These are phyloP conservation scores for Circinella minor DNA, from an alignment of 371 early-diverging fungal species.

Conservation along the genomic window DNA sequence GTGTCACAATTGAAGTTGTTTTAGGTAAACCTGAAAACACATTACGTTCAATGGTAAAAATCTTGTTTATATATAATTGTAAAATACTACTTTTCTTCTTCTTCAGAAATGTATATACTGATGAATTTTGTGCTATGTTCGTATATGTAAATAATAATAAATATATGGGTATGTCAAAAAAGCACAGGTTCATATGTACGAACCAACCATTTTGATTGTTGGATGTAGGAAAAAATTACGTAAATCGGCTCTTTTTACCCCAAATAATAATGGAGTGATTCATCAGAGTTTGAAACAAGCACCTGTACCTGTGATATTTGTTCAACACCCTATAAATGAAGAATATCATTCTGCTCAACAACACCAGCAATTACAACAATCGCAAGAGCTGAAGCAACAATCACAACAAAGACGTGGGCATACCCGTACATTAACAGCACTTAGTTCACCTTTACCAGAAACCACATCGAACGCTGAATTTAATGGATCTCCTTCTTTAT, in stretches of 20 bases:
- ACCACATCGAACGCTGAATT: background rate
- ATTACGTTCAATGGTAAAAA: conserved; percentile 17
- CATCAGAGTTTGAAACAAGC: conserved; percentile 15
- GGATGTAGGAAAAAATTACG: conserved; percentile 14
- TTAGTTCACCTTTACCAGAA: conserved; percentile 5
- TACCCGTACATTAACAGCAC: conserved; percentile 8
- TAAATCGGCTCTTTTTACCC: conserved; percentile 2
- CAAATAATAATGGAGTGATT: conserved; percentile 14
- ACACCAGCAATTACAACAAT: background rate
- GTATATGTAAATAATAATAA: background rate
- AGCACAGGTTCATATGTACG: conserved; percentile 22
- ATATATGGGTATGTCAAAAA: background rate
- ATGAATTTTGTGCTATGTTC: background rate
- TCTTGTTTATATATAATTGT: too few species aligned
- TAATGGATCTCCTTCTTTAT: conserved; percentile 4
- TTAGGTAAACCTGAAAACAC: conserved; percentile 10
- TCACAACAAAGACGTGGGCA: conserved; percentile 6
- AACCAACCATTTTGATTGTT: conserved; percentile 20
- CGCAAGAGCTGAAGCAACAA: background rate
- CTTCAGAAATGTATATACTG: background rate
- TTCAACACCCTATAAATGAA: conserved; percentile 9
- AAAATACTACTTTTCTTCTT: too few species aligned
- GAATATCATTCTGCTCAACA: background rate
- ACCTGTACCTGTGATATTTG: conserved; percentile 18
- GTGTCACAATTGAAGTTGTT: conserved; percentile 4